These are phyloP conservation scores for Backusella westeae DNA, from an alignment of 192 early-diverging fungal species.

Conservation along the genomic window DNA sequence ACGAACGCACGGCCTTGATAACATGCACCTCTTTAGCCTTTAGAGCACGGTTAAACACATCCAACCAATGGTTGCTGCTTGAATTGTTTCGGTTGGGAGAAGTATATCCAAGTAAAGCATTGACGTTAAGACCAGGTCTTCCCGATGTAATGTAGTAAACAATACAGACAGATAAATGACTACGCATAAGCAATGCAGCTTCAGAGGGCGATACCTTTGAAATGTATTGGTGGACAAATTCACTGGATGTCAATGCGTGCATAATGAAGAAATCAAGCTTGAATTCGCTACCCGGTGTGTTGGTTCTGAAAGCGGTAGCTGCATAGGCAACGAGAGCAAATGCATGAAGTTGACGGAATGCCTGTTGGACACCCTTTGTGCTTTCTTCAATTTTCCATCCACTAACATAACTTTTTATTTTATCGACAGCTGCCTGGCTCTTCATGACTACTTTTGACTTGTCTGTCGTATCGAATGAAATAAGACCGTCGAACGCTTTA, in stretches of 20 bases:
- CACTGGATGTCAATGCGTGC: slow-evolving; percentile 54
- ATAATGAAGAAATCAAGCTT: slow-evolving; percentile 48
- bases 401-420: slow-evolving; percentile 34
- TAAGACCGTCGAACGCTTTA: slow-evolving; percentile 17
- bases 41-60: slow-evolving; percentile 43
- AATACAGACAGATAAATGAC: slow-evolving; percentile 33
- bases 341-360: slow-evolving; percentile 41
- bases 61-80: slow-evolving; percentile 44
- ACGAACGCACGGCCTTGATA: slow-evolving; percentile 49
- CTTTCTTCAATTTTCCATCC: slow-evolving; percentile 39
- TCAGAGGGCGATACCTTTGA: slow-evolving; percentile 38
- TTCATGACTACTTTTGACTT: slow-evolving; percentile 13
- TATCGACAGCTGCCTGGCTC: not conserved
- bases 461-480: not conserved
- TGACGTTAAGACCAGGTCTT: slow-evolving; percentile 38
- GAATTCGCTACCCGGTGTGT: slow-evolving; percentile 12
- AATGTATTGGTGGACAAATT: slow-evolving; percentile 47
- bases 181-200: slow-evolving; percentile 40
- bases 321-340: slow-evolving; percentile 37
- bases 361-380: slow-evolving; percentile 34
- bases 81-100: slow-evolving; percentile 14
- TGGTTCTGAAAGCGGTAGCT: slow-evolving; percentile 33
- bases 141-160: slow-evolving; percentile 39
- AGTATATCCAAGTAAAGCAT: slow-evolving; percentile 30
- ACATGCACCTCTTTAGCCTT: slow-evolving; percentile 52